Evolutionary conservation across 1,284 basidiomycete species (phyloP), one percentile per base, ranked within the genome.

Genomic region (Ceratorhiza oryzae-sativae): DNA sequence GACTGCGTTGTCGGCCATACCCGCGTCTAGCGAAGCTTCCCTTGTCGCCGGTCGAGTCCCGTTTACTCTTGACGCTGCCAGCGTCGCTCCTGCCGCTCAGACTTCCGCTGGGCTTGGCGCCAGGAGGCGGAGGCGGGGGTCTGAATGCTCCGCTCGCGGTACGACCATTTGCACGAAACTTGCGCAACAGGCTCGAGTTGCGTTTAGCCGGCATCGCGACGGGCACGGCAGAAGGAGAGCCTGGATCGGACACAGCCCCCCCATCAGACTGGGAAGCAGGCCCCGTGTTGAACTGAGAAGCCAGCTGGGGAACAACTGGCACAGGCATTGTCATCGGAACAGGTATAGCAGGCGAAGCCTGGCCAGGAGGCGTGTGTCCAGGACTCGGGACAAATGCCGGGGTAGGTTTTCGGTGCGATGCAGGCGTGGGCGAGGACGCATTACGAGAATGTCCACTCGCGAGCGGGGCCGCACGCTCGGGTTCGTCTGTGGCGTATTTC

Each of bases 171-270:
- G 51, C 41, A 8, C 65, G 65, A 36, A 70, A 48, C 51, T 70
- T 70, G 27, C 51, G 51, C 51, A 68, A 56, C 13, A 68, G 30
- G 39, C 63, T 68, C 51, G 63, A 68, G 34, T 68, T 68, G 36
- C 63, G 63, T 30, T 68, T 68, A 23, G 25, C 8, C 2, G 63
- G 63, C 32, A 68, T 68, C 23, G 63, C 51, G 18, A 68, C 63
- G 0, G 49, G 49, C 10, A 55, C 49, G 9, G 61, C 27, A 4
- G 61, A 34, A 2, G 62, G 49, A 34, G n/a, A n/a, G n/a, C n/a
- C n/a, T n/a, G n/a, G n/a, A n/a, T n/a, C n/a, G n/a, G n/a, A n/a
- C n/a, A n/a, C n/a, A n/a, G n/a, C n/a, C n/a, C n/a, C n/a, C n/a
- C n/a, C n/a, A n/a, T n/a, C n/a, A n/a, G n/a, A n/a, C n/a, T n/a